Conservation (phyloP, 768 basidiomycete species). For the Boletus rubropictus region DNA sequence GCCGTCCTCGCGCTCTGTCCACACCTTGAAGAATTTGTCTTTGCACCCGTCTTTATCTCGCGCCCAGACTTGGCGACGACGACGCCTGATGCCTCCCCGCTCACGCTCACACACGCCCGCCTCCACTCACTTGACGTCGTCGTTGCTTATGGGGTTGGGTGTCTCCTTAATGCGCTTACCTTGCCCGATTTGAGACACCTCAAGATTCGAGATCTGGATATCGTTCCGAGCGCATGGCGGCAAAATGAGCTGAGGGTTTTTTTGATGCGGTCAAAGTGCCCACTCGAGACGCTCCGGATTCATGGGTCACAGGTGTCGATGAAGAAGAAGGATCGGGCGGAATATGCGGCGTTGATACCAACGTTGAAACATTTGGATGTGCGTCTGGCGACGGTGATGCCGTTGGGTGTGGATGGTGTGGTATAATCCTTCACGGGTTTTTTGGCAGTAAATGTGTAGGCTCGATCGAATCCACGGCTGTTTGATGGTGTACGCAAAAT, state of each 20-base stretch:
- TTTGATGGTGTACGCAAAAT: too few relatives aligned
- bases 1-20: conserved; percentile 18
- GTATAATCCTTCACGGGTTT: too few relatives aligned
- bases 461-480: too few relatives aligned
- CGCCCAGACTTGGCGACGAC: not conserved
- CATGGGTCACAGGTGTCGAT: conserved; percentile 9
- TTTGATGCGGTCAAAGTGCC: conserved; percentile 18
- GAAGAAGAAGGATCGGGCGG: conserved; percentile 12
- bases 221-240: conserved; percentile 14
- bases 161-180: conserved; percentile 11
- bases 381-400: not conserved
- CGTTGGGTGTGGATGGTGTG: too few relatives aligned
- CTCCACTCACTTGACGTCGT: conserved; percentile 11
- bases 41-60: conserved; percentile 6
- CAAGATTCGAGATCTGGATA: conserved; percentile 12
- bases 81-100: not conserved
- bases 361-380: conserved; percentile 17
- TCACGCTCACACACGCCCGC: conserved; percentile 9
- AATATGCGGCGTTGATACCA: conserved; percentile 13
- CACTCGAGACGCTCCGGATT: conserved; percentile 14
- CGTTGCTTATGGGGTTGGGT: not conserved
- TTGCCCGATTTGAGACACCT: conserved; percentile 11
- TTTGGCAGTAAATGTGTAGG: too few relatives aligned
- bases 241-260: conserved; percentile 14
- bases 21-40: conserved; percentile 10